Base-by-base conservation (phyloP, 2,329 filamentous ascomycete species). In the Paramyrothecium sp. region DNA sequence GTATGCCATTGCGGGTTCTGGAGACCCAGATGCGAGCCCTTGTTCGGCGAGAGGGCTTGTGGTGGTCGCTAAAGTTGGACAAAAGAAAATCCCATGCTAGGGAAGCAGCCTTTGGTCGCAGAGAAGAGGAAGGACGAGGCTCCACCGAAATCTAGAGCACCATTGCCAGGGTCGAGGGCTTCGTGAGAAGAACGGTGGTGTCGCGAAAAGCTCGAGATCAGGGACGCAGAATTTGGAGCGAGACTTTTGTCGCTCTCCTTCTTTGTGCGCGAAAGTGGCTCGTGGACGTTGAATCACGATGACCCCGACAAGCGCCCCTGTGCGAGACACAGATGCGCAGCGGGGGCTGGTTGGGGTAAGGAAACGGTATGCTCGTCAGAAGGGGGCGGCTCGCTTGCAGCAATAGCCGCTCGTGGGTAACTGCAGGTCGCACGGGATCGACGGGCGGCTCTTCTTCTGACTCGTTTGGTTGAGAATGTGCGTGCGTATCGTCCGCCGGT, bases 1-100 rank as follows among this genome's bases (percentile, higher is more conserved):
- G 65, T 83, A 83, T 50, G 81, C 78, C 82, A 85, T 85, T 17
- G 33, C 46, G 54, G 41, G 48, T 54, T 51, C 49, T 61, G 51
- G 34, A 44, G 4, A 38, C 13, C 7, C 26, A 12, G 5, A 44
- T 16, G n/a, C 38, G 5, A 44, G 38, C 13, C 38, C 38, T 44
- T 30, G 26, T 5, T 30, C 26, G 10, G 26, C 26, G 26, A 10
- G 10, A 30, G 10, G 10, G 26, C 26, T 30, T 30, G 10, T 30
- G 4, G 26, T 30, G 26, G 4, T 30, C 26, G 26, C 26, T 30
- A 30, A 30, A 30, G 26, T 30, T 30, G 5, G 4, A 30, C 26
- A 30, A 30, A 10, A 10, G 26, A 30, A 30, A 10, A 30, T 30
- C 26, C 26, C 26, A 30, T 30, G 26, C 26, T 30, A 30, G 10